Evolutionary conservation across 2,329 filamentous ascomycete genomes (phyloP).

Genomic region (Ilyonectria mors-panacis): DNA sequence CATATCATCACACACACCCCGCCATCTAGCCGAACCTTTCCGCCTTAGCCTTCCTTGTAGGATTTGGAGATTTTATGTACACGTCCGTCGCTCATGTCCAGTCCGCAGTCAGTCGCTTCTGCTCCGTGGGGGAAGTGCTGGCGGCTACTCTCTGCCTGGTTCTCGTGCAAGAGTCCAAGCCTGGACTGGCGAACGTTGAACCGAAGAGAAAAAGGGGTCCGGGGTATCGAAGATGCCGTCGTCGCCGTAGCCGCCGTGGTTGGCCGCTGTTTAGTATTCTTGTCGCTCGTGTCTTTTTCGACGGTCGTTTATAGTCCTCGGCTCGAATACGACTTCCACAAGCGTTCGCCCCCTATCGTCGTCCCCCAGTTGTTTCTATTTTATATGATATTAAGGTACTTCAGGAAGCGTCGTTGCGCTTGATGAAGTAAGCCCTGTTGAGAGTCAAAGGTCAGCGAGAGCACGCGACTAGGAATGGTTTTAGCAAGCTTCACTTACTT

Average conservation of each 20-base stretch:
- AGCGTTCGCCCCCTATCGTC: constrained; percentile 20
- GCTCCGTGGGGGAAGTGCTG: background rate
- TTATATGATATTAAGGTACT: constrained; percentile 4
- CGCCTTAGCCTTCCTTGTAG: constrained; percentile 25
- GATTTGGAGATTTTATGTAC: constrained; percentile 45
- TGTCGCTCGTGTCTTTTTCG: constrained; percentile 23
- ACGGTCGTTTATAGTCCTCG: constrained; percentile 25
- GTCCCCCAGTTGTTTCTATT: constrained; percentile 23
- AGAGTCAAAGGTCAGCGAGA: constrained; percentile 20
- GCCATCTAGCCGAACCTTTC: constrained; percentile 39
- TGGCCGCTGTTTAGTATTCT: constrained; percentile 12
- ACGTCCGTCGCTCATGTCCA: constrained; percentile 37
- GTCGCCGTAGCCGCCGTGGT: constrained; percentile 16
- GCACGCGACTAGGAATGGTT: too few species aligned
- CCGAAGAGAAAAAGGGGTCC: constrained; percentile 30
- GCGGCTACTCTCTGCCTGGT: background rate
- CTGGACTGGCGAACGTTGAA: constrained; percentile 30
- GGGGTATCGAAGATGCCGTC: constrained; percentile 32
- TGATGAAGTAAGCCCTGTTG: constrained; percentile 72
- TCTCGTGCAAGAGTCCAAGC: constrained; percentile 10
- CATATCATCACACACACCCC: constrained; percentile 43
- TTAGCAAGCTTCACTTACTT: constrained; percentile 66
- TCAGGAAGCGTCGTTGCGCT: constrained; percentile 63
- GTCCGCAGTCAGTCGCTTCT: constrained; percentile 22
- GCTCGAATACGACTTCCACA: constrained; percentile 27